Evolutionary conservation across 2,329 filamentous ascomycete species (phyloP).

Genomic region (Aspergillus japonicus): DNA sequence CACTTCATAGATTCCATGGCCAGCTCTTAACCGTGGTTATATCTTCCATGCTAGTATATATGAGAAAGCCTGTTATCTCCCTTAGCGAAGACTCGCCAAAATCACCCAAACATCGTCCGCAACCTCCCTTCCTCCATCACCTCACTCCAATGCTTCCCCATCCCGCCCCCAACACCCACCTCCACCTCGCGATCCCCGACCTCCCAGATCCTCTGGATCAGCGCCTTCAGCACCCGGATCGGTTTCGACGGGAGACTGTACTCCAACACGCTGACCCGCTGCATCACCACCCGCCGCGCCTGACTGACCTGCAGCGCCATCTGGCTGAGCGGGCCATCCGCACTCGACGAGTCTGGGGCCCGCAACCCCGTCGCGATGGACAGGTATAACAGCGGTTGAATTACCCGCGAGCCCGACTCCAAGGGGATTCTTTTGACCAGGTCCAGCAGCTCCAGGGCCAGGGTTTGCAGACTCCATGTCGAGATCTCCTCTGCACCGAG

Average conservation of each 20-base stretch:
- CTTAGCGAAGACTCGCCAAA: no score
- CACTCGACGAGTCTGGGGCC: neutral
- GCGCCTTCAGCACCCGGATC: neutral
- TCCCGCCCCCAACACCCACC: neutral
- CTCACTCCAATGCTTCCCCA: constrained; percentile 1
- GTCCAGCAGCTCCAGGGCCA: neutral
- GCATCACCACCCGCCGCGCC: neutral
- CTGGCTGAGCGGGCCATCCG: neutral
- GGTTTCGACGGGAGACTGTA: neutral
- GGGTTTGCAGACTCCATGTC: neutral
- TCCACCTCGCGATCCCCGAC: neutral
- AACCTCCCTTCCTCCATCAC: neutral
- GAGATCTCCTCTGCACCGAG: neutral
- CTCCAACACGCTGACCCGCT: neutral
- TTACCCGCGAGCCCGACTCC: neutral
- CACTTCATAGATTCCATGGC: no score
- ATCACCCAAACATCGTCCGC: constrained; percentile 1
- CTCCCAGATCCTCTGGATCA: neutral
- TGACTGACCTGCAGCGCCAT: neutral
- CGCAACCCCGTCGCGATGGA: neutral
- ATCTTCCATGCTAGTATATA: no score
- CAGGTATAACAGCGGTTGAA: neutral
- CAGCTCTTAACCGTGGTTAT: no score
- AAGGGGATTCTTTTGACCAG: neutral
- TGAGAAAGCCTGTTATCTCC: no score